A percentile compares a stretch with the other conserved stretches of the same genome.
Conservation (phyloP, 2,329 filamentous ascomycete species). For the Colletotrichum sp. region DNA sequence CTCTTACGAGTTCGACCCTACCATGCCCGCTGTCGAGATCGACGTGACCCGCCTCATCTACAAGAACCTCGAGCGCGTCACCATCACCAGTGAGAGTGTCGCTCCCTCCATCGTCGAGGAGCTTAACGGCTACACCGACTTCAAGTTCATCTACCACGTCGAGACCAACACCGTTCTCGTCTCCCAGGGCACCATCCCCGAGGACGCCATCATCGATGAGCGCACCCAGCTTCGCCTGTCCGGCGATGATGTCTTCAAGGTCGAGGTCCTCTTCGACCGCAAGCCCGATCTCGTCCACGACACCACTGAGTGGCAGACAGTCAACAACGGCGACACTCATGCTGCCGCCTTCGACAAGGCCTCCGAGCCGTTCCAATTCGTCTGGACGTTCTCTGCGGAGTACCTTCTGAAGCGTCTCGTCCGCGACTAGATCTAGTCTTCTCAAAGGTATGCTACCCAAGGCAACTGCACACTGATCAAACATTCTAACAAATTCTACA, state of each 20-base stretch:
- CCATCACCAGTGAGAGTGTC: background rate
- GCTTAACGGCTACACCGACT: background rate
- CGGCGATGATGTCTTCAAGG: background rate
- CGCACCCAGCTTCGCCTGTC: background rate
- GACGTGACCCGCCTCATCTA: background rate
- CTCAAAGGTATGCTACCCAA: background rate
- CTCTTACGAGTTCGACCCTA: background rate
- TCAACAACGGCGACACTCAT: background rate
- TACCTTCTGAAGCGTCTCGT: background rate
- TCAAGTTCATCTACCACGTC: background rate
- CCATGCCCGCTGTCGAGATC: background rate
- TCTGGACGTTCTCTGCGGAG: background rate
- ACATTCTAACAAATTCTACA: background rate
- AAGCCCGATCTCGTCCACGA: background rate
- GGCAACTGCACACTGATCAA: background rate
- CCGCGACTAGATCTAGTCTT: background rate
- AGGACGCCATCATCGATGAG: background rate
- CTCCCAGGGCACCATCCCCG: background rate
- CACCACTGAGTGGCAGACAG: background rate
- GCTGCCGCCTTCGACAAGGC: background rate
- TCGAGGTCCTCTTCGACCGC: background rate
- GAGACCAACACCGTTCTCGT: background rate
- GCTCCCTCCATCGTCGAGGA: background rate
- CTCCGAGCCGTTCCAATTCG: background rate
- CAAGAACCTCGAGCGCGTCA: background rate